Evolutionary conservation across 768 basidiomycete genomes (phyloP), one percentile per base, ranked within the genome.

Genomic region (Collybiopsis luxurians): DNA sequence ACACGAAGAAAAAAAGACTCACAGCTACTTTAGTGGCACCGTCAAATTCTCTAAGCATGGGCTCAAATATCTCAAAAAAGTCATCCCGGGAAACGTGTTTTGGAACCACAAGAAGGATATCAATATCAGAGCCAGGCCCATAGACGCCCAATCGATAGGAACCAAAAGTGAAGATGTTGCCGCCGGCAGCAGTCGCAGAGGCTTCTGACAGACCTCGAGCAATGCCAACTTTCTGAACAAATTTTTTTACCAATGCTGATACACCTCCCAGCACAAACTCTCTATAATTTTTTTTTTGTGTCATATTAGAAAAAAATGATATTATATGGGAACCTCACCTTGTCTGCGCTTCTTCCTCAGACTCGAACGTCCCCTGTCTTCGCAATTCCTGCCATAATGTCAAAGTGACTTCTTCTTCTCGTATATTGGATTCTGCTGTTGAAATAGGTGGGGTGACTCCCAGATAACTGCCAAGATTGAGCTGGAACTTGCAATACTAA

Each of bases 131-230:
- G 2, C 92, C 90, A 34, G 96, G 97, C 12, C 92, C 93, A 71
- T 98, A 96, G 21, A 98, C 97, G 58, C 97, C 97, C 48, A 99
- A 77, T 64, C 97, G 89, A 79, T 98, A 98, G 51, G 95, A 98
- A 38, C 97, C 97, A 71, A 96, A 99, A 5, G 97, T 98, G 71
- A 94, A 99, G 69, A 99, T 98, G 78, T 98, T 96, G 61, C 95
- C 97, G 51, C 97, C 97, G 7, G 97, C 93, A 47, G 91, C 87
- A 51, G 75, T 83, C 9, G 96, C 95, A 1, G 92, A 89, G 19
- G 87, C 73, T 61, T 98, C 95, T 28, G 95, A 95, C 45, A 96
- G 76, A 6, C 96, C 96, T 40, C 81, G 83, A 43, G 83, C 74
- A 56, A 95, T 69, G 7, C 90, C 89, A 1, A 95, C 86, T 60